Evolutionary conservation across 177 flowering plant genomes (phyloP), one percentile per base, ranked within the genome.

Genomic region (Telopea speciosissima): DNA sequence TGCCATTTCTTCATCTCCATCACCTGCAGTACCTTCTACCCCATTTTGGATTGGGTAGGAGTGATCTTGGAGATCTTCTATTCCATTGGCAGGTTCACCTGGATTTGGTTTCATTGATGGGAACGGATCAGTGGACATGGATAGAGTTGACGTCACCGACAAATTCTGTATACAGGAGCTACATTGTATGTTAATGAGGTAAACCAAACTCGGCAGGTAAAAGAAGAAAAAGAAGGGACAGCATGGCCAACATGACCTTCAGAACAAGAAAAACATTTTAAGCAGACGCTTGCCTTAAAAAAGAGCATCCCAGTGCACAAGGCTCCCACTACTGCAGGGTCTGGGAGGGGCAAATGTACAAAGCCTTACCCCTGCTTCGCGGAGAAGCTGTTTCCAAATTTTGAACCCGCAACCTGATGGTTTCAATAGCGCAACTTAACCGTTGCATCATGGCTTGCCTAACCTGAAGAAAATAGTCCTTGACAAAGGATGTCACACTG

Each of bases 151-250:
- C 25, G 96, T 84, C 76, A 90, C 96, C 79, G 81, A 77, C 82
- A 93, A 76, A 80, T 88, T 93, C 98, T 93, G 75, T 2, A 49
- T n/a, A n/a, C n/a, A n/a, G n/a, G n/a, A n/a, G n/a, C n/a, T n/a
- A 49, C 40, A 36, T 36, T 36, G 40, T 3, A 36, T n/a, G n/a
- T n/a, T n/a, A 12, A 49, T 49, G 7, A 49, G 17, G 13, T 12
- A n/a, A 49, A 49, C 14, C 54, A 49, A 49, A 49, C 3, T 11
- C 11, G 19, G 8, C 19, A 49, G 40, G 40, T 36, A 49, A 49
- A 49, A 13, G 54, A 49, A 12, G 19, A 49, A n/a, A n/a, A n/a
- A 49, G 5, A 49, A 49, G 54, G 2, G 5, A 13, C 2, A 19
- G 54, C 14, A 36, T 8, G 40, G 8, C 40, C 40, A 36, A 36